Percentiles rank a stretch among this genome's conserved stretches.
Evolutionary conservation across 2,329 filamentous ascomycete genomes (phyloP).

Genomic region (Thermochaetoides dissita): DNA sequence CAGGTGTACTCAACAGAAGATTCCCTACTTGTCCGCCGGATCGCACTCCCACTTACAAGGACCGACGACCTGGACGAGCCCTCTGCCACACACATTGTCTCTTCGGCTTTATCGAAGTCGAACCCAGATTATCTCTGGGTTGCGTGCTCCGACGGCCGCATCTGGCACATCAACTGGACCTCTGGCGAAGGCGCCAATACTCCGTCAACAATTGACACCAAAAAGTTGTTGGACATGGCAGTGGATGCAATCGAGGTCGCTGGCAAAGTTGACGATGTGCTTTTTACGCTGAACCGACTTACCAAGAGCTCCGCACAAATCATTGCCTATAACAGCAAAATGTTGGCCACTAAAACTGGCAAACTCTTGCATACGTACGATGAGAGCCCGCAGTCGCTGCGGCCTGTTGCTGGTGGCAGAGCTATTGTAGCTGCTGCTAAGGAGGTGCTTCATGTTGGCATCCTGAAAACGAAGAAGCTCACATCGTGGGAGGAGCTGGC

Average conservation of each 20-base stretch:
- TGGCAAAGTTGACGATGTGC: slow-evolving; percentile 26
- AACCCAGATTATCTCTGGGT: slow-evolving; percentile 42
- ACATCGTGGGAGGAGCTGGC: slow-evolving; percentile 28
- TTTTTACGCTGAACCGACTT: slow-evolving; percentile 33
- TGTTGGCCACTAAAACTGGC: slow-evolving; percentile 11
- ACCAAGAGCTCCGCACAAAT: slow-evolving; percentile 26
- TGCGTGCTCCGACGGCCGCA: slow-evolving; percentile 40
- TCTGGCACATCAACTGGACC: slow-evolving; percentile 47
- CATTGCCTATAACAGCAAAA: slow-evolving; percentile 30
- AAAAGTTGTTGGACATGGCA: slow-evolving; percentile 32
- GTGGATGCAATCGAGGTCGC: slow-evolving; percentile 26
- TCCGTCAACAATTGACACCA: slow-evolving; percentile 29
- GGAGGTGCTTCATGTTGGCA: slow-evolving; percentile 47
- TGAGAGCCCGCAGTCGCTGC: slow-evolving; percentile 14
- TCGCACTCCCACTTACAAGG: slow-evolving; percentile 35
- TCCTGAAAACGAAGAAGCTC: slow-evolving; percentile 21
- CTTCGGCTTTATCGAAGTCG: slow-evolving; percentile 27
- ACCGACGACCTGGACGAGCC: slow-evolving; percentile 17
- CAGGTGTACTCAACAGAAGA: slow-evolving; percentile 71
- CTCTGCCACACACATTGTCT: slow-evolving; percentile 24
- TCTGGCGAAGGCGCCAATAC: slow-evolving; percentile 28
- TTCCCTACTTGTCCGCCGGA: slow-evolving; percentile 64
- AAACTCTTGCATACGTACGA: slow-evolving; percentile 15
- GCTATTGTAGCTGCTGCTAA: slow-evolving; percentile 42
- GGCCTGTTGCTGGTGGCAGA: slow-evolving; percentile 34